Evolutionary conservation across 345 rosid species (phyloP), one percentile per base, ranked within the genome.

Genomic region (Gossypioides kirkii): DNA sequence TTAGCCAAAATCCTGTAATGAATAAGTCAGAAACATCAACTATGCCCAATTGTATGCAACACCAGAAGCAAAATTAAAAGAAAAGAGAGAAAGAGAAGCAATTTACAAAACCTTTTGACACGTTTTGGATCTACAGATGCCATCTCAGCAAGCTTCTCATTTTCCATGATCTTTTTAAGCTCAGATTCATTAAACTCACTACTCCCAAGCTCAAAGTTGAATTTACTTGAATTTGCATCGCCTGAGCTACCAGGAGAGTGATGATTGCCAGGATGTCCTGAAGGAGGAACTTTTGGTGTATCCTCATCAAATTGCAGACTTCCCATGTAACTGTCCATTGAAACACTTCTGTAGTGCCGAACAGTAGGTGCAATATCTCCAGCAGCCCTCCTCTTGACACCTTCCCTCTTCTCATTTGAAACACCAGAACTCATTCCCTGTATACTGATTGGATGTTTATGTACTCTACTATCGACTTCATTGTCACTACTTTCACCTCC

Each of bases 81-180:
- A 43, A 2, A 46, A 36, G 45, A 18, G 8, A 28, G 64, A 14
- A 26, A 6, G n/a, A 32, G 45, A 62, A 36, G 45, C 25, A 47
- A 72, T 60, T 43, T 10, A n/a, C 42, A 42, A 66, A 22, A 81
- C 88, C 88, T 85, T 70, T 85, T 87, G 9, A 74, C 90, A 17
- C 88, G 88, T 70, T 83, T 85, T 28, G 90, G 87, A 61, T 87
- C 96, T 26, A 80, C 6, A 73, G 89, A 38, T 50, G 90, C 94
- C 79, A 90, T 87, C 83, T 92, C 92, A 41, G 89, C 82, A 68
- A 92, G 98, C 73, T 87, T 92, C 70, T 89, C 96, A 81, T 89
- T 90, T 0, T 85, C 90, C 80, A 85, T 80, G 61, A 92, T 90
- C 81, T 90, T 88, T 79, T 86, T 87, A 71, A 92, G 72, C 49